Base-by-base conservation (phyloP, 495 filamentous ascomycete genomes). In the Cenococcum geophilum region DNA sequence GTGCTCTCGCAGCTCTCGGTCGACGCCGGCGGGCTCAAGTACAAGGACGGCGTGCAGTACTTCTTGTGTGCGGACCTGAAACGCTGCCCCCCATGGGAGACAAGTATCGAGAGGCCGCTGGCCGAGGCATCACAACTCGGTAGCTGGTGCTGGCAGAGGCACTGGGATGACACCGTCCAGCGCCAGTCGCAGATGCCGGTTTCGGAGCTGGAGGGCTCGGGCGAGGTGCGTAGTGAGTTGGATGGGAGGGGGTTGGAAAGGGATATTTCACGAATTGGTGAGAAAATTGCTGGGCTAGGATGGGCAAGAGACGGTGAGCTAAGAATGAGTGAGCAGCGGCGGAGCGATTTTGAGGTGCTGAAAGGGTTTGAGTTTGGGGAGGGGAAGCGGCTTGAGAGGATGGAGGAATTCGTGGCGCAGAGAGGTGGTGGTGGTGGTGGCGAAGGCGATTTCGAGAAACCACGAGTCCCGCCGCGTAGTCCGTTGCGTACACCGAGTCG, bases 1-100 rank as follows among this genome's bases (percentile, higher is more conserved):
- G 83, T 82, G 0, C 77, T 89, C 1, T 85, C 85, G 0, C 82
- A 79, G 47, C 77, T 89, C 43, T 80, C 84, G 8, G 86, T 88
- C 36, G 86, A 89, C 64, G 76, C 81, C 4, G 82, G 82, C 10
- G 78, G 79, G 21, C 74, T 86, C 0, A 77, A 78, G 9, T 86
- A 82, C 69, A 79, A 76, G 16, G 79, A 84, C 8, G 78, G 77
- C 11, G 84, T 87, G 1, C 64, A 78, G 35, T 89, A 89, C 69
- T 84, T 87, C 65, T 78, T 89, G 14, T 83, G 79, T 52, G 56
- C 65, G 0, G 65, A 68, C 27, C 45, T 68, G 25, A 64, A 62
- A 43, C 61, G 65, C 48, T 58, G 53, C 18, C 65, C 65, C 20
- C 61, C 64, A 16, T 68, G 65, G 65, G 65, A 64, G 5, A 64